phyloP scores from a whole-genome alignment of 2,329 filamentous ascomycete species.

The Ophiostoma himal-ulmi region DNA sequence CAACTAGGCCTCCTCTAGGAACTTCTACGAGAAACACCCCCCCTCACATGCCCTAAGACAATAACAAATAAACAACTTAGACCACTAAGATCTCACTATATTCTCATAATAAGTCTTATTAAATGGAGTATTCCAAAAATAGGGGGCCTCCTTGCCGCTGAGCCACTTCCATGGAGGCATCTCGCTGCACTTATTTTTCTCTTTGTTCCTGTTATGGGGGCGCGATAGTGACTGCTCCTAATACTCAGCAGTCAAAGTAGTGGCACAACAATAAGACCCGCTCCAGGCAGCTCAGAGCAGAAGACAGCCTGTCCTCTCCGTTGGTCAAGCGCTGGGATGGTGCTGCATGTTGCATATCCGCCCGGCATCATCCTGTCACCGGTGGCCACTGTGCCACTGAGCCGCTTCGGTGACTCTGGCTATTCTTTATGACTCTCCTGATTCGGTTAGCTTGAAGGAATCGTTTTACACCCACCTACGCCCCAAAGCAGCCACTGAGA shows the following conservation, averaged over 20 bases:
- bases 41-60: constrained; percentile 1
- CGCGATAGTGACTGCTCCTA: neutral
- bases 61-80: neutral
- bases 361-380: neutral
- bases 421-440: constrained; percentile 4
- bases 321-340: neutral
- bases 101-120: neutral
- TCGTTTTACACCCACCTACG: neutral
- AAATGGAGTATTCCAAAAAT: constrained; percentile 5
- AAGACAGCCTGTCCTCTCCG: constrained; percentile 5
- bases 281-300: neutral
- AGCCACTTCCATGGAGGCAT: constrained; percentile 5
- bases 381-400: neutral
- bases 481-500: constrained; percentile 12
- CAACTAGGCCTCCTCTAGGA: neutral
- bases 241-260: neutral
- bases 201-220: constrained; percentile 7
- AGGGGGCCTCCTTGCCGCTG: constrained; percentile 11
- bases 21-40: neutral
- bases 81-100: neutral
- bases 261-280: neutral
- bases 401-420: neutral
- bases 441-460: neutral
- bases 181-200: neutral
- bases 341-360: neutral